Base-by-base conservation (phyloP, 2,329 filamentous ascomycete genomes). In the Alternaria atra region DNA sequence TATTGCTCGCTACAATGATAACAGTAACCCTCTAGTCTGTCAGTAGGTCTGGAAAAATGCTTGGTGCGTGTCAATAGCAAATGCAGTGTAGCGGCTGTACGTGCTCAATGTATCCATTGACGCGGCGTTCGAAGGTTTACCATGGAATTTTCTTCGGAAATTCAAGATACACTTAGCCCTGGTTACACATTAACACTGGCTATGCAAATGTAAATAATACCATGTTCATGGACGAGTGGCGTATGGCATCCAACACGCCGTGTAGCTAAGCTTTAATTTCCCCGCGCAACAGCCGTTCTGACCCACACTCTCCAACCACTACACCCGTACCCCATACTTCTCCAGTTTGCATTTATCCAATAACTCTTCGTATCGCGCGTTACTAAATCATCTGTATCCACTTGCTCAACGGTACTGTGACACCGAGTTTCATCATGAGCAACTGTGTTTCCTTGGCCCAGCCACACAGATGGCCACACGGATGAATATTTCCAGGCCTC, bases 261-360 rank as follows among this genome's bases (percentile, higher is more conserved):
- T 58, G 29, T 20, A 50, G 43, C 43, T 55, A 59, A 55, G 51
- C 55, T 58, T 58, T 58, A 44, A 47, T 58, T 48, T 48, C 50
- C 55, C 55, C 55, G 55, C 55, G 17, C 55, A 39, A 34, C n/a
- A 29, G 37, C 57, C 57, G 37, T 35, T 50, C 43, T 35, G 57
- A 51, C 44, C 52, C 57, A 60, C 52, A 37, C 4, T 37, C 34
- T 35, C 50, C 50, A 54, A 47, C 55, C 39, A 46, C 30, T 40
- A 27, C 27, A 25, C 20, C 34, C 12, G 1, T 48, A 34, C 42
- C 34, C 56, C 56, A 54, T 59, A 29, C 42, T 29, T 48, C 23
- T 1, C 42, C 12, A 48, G 34, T 6, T 30, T 20, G 15, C 29
- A 25, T 9, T 46, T n/a, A 42, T 35, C 52, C 32, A 43, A 27